Evolutionary conservation across 208 protist genomes (phyloP), one percentile per base, ranked within the genome.

Genomic region (Crithidia fasciculata): DNA sequence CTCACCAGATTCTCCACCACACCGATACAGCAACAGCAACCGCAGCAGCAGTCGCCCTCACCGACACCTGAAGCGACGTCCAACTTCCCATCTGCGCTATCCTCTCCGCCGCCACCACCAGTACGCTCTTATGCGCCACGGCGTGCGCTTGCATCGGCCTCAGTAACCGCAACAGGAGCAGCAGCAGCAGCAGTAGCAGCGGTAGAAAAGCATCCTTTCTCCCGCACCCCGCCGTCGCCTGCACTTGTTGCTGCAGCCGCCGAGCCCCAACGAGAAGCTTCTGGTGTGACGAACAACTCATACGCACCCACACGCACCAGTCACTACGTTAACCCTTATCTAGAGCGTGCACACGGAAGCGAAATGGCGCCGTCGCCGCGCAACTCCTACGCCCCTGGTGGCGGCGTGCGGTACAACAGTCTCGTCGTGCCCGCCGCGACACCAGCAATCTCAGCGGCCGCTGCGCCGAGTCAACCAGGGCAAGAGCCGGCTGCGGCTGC

Each of bases 331-430:
- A 76, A 72, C 55, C 67, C 69, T 18, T 72, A 81, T 44, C 40
- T 70, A 6, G 67, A 67, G 19, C 41, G 50, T 15, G 50, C 61
- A 6, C 12, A 15, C 15, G 60, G 28, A 10, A 53, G 49, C 7
- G 59, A 70, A 50, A 63, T 65, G 55, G 66, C 37, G 67, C 66
- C 71, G 53, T 67, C 52, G 60, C 52, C 79, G 3, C 68, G 72
- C n/a, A 71, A 67, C 10, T 75, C 69, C 28, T 78, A 78, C 68
- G 78, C 72, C 2, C 78, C 78, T 15, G 62, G 72, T 13, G 68
- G 74, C 7, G 74, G 74, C 2, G 61, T 74, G 7, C 74, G 61
- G 36, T 60, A 74, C 68, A 80, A 65, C 47, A 15, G 67, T 6
- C 54, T 74, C 8, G 39, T 70, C 16, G 52, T 16, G 28, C 53